Base-by-base conservation (phyloP, 2,329 filamentous ascomycete species). In the Samsoniella hepiali region DNA sequence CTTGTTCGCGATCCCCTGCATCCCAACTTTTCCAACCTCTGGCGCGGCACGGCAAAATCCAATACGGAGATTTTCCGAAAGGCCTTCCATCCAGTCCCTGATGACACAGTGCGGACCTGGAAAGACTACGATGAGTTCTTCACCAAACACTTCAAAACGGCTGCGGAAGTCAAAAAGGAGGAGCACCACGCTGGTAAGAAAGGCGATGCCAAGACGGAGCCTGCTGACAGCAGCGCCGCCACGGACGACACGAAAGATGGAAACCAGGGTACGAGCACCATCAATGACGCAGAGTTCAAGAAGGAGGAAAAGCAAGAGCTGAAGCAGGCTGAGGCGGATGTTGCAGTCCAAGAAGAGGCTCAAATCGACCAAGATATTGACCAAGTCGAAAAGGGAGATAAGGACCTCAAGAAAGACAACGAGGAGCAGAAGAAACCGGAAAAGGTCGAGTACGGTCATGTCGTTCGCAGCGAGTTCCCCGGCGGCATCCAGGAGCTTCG, bases 11-110 rank as follows among this genome's bases (percentile, higher is more conserved):
- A 97, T 71, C 91, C 92, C 0, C 75, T 97, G 31, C 81, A 83
- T 51, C 82, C 85, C 42, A 79, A 85, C 45, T 91, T 97, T 77
- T 83, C 84, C 71, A 77, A 82, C 34, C 80, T 91, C 38, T 97
- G 93, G 93, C 86, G 84, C 36, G 76, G 74, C 47, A 91, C 89
- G 11, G 93, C 93, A 0, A 83, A 81, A 44, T 84, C 79, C 45
- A 97, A 97, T 78, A 97, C 92, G 0, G 87, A 92, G 55, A 84
- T 90, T 13, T 97, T 96, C 72, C 84, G 83, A 66, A 87, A 88
- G 69, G 87, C 93, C 13, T 97, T 97, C 84, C 91, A 96, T 72
- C 86, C 79, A 3, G 89, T 93, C 2, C 90, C 90, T 0, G 84
- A 86, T 63, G 87, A 93, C 71, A 75, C 75, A 13, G 89, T 91